A percentile compares a stretch with the other conserved stretches of the same genome.
Conservation (phyloP, 129 eudicot species). For the Flaveria ramosissima region DNA sequence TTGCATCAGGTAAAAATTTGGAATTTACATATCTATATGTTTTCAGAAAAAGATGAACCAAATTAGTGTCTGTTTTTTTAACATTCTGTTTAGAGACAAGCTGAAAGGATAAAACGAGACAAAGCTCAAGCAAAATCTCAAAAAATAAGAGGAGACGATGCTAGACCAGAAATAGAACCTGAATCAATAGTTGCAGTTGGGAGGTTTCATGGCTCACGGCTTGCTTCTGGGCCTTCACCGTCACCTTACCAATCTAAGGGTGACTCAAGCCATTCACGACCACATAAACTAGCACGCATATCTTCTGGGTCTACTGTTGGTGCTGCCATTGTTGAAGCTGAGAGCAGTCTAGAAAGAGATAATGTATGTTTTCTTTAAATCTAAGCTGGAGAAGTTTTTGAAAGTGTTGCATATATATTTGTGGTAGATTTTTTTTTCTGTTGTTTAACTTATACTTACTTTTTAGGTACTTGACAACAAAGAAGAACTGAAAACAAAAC, state of each 20-base stretch:
- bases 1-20: constrained; percentile 64
- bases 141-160: constrained; percentile 79
- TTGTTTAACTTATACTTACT: not conserved
- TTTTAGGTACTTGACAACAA: constrained; percentile 72
- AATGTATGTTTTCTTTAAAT: constrained; percentile 44
- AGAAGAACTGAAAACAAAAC: constrained; percentile 82
- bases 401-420: not conserved
- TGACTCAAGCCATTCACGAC: constrained; percentile 29
- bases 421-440: not conserved
- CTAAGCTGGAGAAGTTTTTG: not conserved
- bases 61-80: constrained; percentile 6
- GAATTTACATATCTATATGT: not conserved
- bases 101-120: constrained; percentile 87
- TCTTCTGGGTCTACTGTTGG: constrained; percentile 72
- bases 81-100: constrained; percentile 61
- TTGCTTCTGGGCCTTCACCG: constrained; percentile 84
- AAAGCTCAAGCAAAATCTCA: constrained; percentile 72
- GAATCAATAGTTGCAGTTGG: constrained; percentile 84
- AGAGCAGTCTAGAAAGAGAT: constrained; percentile 72
- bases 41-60: constrained; percentile 21
- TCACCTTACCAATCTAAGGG: constrained; percentile 72
- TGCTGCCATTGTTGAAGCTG: constrained; percentile 96
- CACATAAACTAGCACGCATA: constrained; percentile 63
- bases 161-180: constrained; percentile 62
- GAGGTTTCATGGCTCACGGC: constrained; percentile 94